A percentile compares a stretch with the other conserved stretches of the same genome.
Conservation (phyloP, 768 basidiomycete species). For the Rhizopogon vulgaris region DNA sequence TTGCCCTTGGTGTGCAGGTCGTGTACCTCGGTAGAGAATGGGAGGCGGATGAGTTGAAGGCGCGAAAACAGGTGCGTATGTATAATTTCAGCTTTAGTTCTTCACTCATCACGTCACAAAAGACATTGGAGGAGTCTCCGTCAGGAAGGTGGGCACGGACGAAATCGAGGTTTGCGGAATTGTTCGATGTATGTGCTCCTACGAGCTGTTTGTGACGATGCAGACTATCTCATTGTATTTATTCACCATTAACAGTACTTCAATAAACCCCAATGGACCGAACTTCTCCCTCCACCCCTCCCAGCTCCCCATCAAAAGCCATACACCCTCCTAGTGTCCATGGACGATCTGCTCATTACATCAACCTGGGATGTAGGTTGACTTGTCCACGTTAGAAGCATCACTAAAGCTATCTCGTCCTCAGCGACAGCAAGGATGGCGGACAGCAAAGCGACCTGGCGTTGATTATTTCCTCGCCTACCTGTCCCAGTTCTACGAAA, state of each 20-base stretch:
- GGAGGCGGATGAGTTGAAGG: constrained; percentile 64
- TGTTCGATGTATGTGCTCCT: constrained; percentile 57
- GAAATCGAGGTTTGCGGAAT: constrained; percentile 49
- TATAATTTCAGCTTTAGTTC: constrained; percentile 1
- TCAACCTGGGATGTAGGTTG: constrained; percentile 92
- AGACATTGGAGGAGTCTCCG: constrained; percentile 57
- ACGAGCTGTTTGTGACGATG: neutral
- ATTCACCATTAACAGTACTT: constrained; percentile 53
- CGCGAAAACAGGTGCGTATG: constrained; percentile 51
- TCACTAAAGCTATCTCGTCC: neutral
- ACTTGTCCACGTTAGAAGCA: neutral
- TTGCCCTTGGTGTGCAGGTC: constrained; percentile 51
- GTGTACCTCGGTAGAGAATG: constrained; percentile 75
- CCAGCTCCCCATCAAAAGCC: constrained; percentile 82
- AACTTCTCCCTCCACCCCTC: constrained; percentile 82
- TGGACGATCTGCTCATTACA: constrained; percentile 88
- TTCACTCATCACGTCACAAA: neutral
- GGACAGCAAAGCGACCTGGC: constrained; percentile 95
- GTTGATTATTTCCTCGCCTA: constrained; percentile 98
- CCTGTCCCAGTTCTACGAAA: constrained; percentile 96
- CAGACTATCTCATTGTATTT: neutral
- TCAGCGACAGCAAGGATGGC: constrained; percentile 91
- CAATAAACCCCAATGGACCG: constrained; percentile 89
- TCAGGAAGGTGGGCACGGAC: constrained; percentile 62
- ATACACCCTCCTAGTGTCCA: constrained; percentile 84